phyloP scores from a whole-genome alignment of 2,329 filamentous ascomycete species.

The Plenodomus lindquistii region DNA sequence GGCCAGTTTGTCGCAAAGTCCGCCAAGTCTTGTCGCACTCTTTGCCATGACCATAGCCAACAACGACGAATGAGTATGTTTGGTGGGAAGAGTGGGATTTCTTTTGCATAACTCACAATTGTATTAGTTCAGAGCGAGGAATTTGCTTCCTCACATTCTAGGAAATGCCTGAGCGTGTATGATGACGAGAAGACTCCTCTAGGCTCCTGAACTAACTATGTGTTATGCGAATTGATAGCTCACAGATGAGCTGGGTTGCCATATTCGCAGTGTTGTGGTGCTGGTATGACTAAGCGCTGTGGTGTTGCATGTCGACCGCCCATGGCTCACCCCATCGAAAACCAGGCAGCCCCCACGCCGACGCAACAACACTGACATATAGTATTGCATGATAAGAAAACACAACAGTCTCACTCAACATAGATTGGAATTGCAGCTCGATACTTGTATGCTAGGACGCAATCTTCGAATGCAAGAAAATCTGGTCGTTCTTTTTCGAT shows the following conservation, averaged over 20 bases:
- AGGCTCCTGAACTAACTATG: too few relatives aligned
- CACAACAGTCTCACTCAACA: background rate
- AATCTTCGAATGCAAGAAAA: too few relatives aligned
- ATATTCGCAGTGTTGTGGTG: background rate
- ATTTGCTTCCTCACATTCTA: too few relatives aligned
- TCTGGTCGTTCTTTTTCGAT: too few relatives aligned
- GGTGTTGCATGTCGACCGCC: slow-evolving; percentile 6
- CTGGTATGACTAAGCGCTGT: slow-evolving; percentile 9
- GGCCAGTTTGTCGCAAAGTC: background rate
- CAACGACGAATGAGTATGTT: background rate
- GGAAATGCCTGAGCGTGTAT: too few relatives aligned
- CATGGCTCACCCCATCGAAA: background rate
- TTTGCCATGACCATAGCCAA: background rate
- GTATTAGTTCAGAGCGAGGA: too few relatives aligned
- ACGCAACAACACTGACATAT: background rate
- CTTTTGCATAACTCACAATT: too few relatives aligned
- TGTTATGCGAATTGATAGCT: too few relatives aligned
- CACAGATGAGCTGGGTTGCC: too few relatives aligned
- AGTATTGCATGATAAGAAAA: background rate
- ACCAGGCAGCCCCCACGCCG: background rate
- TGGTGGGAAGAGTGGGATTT: too few relatives aligned
- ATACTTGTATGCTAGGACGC: too few relatives aligned
- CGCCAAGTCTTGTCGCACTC: background rate
- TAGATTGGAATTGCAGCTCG: background rate
- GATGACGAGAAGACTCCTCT: too few relatives aligned